Conservation (phyloP, 2,329 filamentous ascomycete species). For the Fusarium pininemorale region DNA sequence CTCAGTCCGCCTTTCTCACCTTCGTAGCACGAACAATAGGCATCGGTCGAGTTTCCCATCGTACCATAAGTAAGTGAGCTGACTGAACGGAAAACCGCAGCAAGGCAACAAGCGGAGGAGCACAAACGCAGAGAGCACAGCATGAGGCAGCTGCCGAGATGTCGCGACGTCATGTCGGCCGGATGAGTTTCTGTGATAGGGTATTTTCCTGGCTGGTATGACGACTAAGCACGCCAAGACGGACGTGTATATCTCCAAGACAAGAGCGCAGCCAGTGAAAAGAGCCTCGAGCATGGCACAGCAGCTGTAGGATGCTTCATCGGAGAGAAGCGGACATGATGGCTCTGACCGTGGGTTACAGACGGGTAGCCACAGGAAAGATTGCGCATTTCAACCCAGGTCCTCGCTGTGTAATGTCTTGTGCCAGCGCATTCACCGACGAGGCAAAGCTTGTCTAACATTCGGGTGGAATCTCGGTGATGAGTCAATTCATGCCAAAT, state of each 20-base stretch:
- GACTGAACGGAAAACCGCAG: slow-evolving; percentile 1
- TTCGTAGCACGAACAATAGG: neutral
- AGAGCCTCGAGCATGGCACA: neutral
- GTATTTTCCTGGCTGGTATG: slow-evolving; percentile 1
- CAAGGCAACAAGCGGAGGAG: neutral
- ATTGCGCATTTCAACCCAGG: slow-evolving; percentile 22
- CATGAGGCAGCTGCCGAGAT: slow-evolving; percentile 8
- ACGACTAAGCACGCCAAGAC: neutral
- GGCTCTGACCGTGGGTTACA: neutral
- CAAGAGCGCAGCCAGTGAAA: neutral
- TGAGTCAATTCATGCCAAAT: slow-evolving; percentile 20
- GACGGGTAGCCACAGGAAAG: slow-evolving; percentile 14
- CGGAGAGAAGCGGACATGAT: slow-evolving; percentile 1
- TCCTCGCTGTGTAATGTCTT: neutral
- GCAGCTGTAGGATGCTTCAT: slow-evolving; percentile 8
- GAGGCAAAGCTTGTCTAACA: neutral
- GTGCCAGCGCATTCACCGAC: slow-evolving; percentile 15
- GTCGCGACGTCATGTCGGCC: neutral
- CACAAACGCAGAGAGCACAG: neutral
- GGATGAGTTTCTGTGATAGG: slow-evolving; percentile 6
- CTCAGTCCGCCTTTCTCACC: neutral
- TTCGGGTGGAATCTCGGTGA: neutral
- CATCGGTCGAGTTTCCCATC: slow-evolving; percentile 12
- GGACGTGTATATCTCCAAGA: slow-evolving; percentile 1
- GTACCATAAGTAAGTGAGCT: neutral